Base-by-base conservation (phyloP, 371 early-diverging fungal genomes). In the Syncephalastrum monosporum region DNA sequence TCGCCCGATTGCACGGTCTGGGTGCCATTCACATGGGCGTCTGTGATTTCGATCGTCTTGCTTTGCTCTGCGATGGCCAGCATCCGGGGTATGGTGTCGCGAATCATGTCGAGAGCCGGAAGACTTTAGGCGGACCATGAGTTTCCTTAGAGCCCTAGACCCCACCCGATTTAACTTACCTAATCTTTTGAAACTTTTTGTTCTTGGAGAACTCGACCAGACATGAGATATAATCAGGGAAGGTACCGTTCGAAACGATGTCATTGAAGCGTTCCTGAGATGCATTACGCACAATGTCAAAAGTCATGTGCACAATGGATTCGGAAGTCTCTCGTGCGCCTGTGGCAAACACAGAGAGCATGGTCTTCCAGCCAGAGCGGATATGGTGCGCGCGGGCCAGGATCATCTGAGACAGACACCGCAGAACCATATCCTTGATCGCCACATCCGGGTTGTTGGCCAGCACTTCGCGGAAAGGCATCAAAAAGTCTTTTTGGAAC, bases 401-500 rank as follows among this genome's bases (percentile, higher is more conserved):
- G 48, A 95, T 88, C 79, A 97, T 88, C 72, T 95, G 94, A 42
- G 89, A 85, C 17, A 97, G 63, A 63, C 95, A 97, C 16, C 90
- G 83, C 44, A 97, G 65, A 0, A 90, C 93, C 93, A 95, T 92
- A 68, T 97, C 97, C 71, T 94, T 93, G 69, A 97, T 91, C 46
- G 86, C 79, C 21, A 83, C 69, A 58, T 90, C 87, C 0, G 82
- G 75, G 52, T 89, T 89, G 59, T 88, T 87, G 23, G 85, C 89
- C 27, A 97, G 61, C 10, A 95, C 87, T 58, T 90, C 82, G 16
- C 89, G 91, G 76, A 95, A 97, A 23, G 97, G 97, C 65, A 88
- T 85, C 63, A 97, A 65, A 59, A 97, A 95, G 69, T 95, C 95
- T 64, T 94, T 93, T 75, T 97, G 96, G 77, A 96, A 96, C 67